Evolutionary conservation across 805 yeast genomes (phyloP).

Genomic region (Lipomyces sp.): DNA sequence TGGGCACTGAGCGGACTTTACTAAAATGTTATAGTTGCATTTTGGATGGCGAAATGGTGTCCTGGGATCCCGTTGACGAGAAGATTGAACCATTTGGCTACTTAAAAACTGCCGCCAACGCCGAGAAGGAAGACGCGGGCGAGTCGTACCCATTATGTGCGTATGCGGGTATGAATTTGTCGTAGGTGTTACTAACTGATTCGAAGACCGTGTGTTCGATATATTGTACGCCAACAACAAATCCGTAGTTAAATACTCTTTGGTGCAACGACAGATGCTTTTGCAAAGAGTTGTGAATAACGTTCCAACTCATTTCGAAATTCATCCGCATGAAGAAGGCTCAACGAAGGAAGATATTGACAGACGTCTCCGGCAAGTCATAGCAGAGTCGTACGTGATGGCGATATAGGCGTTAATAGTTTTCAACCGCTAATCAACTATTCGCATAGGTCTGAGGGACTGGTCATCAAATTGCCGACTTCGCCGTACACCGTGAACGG

Average conservation of each 20-base stretch:
- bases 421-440: neutral
- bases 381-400: conserved; percentile 45
- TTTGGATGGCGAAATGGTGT: conserved; percentile 93
- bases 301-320: conserved; percentile 36
- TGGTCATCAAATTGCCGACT: conserved; percentile 69
- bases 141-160: conserved; percentile 42
- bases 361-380: conserved; percentile 59
- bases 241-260: conserved; percentile 59
- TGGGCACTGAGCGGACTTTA: neutral
- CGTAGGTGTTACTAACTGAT: neutral
- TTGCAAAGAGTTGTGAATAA: conserved; percentile 52
- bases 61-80: conserved; percentile 65
- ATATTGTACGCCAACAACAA: conserved; percentile 69
- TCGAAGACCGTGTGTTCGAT: conserved; percentile 63
- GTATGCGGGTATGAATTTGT: neutral
- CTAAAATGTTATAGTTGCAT: conserved; percentile 47
- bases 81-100: conserved; percentile 77
- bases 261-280: conserved; percentile 60
- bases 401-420: neutral
- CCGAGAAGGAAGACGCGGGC: conserved; percentile 51
- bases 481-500: conserved; percentile 66
- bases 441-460: conserved; percentile 71
- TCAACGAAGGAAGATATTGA: conserved; percentile 58
- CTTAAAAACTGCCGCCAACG: conserved; percentile 70
- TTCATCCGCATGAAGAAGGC: conserved; percentile 48